These are phyloP conservation scores for Candida gigantensis DNA, from an alignment of 1,139 yeast species.

Conservation along the genomic window DNA sequence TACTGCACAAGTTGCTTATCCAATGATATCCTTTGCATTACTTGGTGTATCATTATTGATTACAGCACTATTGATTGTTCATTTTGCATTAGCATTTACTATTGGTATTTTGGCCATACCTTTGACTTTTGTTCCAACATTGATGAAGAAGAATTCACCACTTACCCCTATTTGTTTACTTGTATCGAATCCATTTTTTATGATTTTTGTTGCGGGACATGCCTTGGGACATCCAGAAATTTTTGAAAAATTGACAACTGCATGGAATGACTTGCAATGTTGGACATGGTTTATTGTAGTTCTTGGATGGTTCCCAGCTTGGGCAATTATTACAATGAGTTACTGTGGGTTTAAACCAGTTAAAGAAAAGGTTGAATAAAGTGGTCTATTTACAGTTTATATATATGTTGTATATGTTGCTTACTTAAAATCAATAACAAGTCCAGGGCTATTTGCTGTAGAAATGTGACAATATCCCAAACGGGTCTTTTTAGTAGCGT, in stretches of 20 bases:
- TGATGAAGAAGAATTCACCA: conserved; percentile 19
- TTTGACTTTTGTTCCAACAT: conserved; percentile 61
- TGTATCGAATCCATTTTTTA: conserved; percentile 57
- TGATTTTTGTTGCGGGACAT: conserved; percentile 35
- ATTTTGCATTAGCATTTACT: conserved; percentile 76
- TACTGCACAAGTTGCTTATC: conserved; percentile 24
- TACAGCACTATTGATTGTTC: conserved; percentile 75
- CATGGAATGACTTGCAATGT: conserved; percentile 72
- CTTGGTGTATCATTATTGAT: conserved; percentile 67
- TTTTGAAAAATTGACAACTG: conserved; percentile 52
- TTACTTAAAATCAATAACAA: conserved; percentile 15
- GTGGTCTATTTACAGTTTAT: conserved; percentile 7
- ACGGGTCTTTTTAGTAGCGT: conserved; percentile 13
- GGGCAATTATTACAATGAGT: conserved; percentile 56
- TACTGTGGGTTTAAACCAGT: conserved; percentile 14
- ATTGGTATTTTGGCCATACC: conserved; percentile 74
- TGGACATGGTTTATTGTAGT: conserved; percentile 86
- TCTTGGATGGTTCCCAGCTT: conserved; percentile 81
- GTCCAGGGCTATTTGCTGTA: conserved; percentile 14
- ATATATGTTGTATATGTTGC: too few species aligned
- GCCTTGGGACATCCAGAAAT: conserved; percentile 36
- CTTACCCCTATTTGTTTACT: conserved; percentile 39
- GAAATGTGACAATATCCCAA: conserved; percentile 14
- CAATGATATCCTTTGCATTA: conserved; percentile 45
- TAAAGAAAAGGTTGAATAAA: conserved; percentile 7